Evolutionary conservation across 1,284 basidiomycete species (phyloP).

Genomic region (Naganishia sp.): DNA sequence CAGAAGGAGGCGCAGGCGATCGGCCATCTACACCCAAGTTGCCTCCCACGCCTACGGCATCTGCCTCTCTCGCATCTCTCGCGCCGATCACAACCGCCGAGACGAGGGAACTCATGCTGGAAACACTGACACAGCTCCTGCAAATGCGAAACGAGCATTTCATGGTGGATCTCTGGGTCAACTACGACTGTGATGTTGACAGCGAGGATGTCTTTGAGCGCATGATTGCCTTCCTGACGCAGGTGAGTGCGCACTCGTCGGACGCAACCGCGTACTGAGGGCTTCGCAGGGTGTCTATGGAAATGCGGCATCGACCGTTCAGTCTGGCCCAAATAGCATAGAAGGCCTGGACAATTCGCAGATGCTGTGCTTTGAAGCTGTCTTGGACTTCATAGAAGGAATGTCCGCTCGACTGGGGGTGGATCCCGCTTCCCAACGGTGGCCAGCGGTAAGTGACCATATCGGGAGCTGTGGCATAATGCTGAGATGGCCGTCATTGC

Average conservation of each 20-base stretch:
- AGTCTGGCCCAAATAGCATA: slow-evolving; percentile 55
- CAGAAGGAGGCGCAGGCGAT: slow-evolving; percentile 20
- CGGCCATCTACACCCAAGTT: slow-evolving; percentile 25
- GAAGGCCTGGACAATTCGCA: slow-evolving; percentile 74
- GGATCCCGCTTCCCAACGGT: slow-evolving; percentile 58
- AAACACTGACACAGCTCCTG: slow-evolving; percentile 79
- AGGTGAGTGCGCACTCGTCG: slow-evolving; percentile 54
- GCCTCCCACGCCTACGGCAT: slow-evolving; percentile 36
- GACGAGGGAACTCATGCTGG: slow-evolving; percentile 84
- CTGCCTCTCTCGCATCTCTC: slow-evolving; percentile 39
- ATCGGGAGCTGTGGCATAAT: neutral
- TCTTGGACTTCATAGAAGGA: slow-evolving; percentile 82
- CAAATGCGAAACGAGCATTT: slow-evolving; percentile 70
- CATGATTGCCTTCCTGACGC: slow-evolving; percentile 84
- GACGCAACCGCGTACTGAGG: no score
- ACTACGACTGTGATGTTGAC: slow-evolving; percentile 96
- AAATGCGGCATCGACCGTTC: slow-evolving; percentile 53
- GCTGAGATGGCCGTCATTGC: neutral
- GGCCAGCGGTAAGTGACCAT: slow-evolving; percentile 61
- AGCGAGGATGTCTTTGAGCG: slow-evolving; percentile 95
- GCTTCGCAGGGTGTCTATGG: slow-evolving; percentile 67
- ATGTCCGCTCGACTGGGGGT: slow-evolving; percentile 79
- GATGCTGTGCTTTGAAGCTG: slow-evolving; percentile 82
- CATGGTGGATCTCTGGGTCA: slow-evolving; percentile 92
- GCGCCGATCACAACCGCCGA: slow-evolving; percentile 57